Conservation (phyloP, 768 basidiomycete species). For the Kondoa malvinella region DNA sequence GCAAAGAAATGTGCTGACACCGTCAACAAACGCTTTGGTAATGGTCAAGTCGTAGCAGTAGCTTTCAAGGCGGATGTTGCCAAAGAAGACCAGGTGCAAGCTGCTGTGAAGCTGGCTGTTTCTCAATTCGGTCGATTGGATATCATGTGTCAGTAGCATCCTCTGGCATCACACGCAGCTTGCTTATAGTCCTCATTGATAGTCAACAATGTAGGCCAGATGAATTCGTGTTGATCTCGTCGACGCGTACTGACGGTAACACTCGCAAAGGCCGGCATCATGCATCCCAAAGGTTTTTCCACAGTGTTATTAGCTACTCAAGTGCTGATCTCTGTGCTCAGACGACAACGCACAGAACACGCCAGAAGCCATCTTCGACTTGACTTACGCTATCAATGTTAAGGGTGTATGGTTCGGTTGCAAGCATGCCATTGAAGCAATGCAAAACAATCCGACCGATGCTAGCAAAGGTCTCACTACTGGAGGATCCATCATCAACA, state of each 20-base stretch:
- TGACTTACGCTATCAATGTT: slow-evolving; percentile 55
- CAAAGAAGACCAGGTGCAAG: slow-evolving; percentile 71
- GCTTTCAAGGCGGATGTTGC: slow-evolving; percentile 70
- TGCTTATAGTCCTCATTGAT: neutral
- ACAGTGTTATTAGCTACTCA: slow-evolving; percentile 34
- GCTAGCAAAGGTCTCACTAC: slow-evolving; percentile 56
- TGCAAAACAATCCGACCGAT: slow-evolving; percentile 80
- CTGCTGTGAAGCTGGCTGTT: slow-evolving; percentile 60
- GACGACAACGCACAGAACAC: slow-evolving; percentile 94
- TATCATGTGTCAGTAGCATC: slow-evolving; percentile 42
- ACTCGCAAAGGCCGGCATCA: slow-evolving; percentile 53
- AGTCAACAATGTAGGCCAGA: neutral
- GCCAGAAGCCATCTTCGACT: slow-evolving; percentile 79
- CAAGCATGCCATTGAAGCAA: slow-evolving; percentile 84
- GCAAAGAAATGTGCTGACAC: slow-evolving; percentile 50
- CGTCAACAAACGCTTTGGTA: slow-evolving; percentile 49
- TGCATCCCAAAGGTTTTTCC: slow-evolving; percentile 42
- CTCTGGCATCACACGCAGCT: neutral
- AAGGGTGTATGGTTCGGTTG: slow-evolving; percentile 99
- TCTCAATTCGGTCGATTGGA: slow-evolving; percentile 82
- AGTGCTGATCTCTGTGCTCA: neutral
- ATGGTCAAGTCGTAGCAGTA: slow-evolving; percentile 31
- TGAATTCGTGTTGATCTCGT: neutral
- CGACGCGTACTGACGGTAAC: neutral
- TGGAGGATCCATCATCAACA: slow-evolving; percentile 78